A percentile compares a stretch with the other conserved stretches of the same genome.
phyloP scores from a whole-genome alignment of 148 eudicot species.

The Diospyros lotus region DNA sequence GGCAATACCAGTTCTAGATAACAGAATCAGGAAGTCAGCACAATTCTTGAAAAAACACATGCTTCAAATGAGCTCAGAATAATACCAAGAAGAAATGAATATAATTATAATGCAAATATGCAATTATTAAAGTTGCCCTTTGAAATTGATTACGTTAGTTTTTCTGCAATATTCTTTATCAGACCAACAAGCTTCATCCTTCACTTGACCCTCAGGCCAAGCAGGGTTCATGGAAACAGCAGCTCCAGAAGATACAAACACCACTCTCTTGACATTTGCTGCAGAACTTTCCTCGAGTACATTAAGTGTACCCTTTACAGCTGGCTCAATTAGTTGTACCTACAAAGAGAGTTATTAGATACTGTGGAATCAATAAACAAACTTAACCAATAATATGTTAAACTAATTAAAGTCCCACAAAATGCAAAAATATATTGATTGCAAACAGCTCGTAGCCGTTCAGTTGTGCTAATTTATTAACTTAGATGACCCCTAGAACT shows the following conservation, averaged over 20 bases:
- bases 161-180: slow-evolving; percentile 43
- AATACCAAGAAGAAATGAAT: not conserved
- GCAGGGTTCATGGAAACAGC: slow-evolving; percentile 34
- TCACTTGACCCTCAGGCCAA: slow-evolving; percentile 32
- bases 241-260: slow-evolving; percentile 41
- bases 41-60: not conserved
- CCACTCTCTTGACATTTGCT: slow-evolving; percentile 37
- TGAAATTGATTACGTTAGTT: slow-evolving; percentile 30
- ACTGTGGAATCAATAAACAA: not conserved
- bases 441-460: not conserved
- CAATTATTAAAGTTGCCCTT: not conserved
- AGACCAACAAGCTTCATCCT: slow-evolving; percentile 52
- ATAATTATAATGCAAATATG: not conserved
- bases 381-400: not conserved
- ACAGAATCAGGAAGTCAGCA: slow-evolving; percentile 7
- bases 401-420: not conserved
- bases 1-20: slow-evolving; percentile 78
- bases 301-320: slow-evolving; percentile 46
- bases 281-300: slow-evolving; percentile 42
- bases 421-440: not conserved
- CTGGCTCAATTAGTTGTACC: slow-evolving; percentile 49
- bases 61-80: not conserved
- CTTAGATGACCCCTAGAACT: not conserved
- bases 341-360: slow-evolving; percentile 9
- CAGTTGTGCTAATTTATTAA: not conserved